Percentiles rank a stretch among this genome's conserved stretches.
Conservation (phyloP, 805 yeast genomes). For the Saturnispora besseyi region DNA sequence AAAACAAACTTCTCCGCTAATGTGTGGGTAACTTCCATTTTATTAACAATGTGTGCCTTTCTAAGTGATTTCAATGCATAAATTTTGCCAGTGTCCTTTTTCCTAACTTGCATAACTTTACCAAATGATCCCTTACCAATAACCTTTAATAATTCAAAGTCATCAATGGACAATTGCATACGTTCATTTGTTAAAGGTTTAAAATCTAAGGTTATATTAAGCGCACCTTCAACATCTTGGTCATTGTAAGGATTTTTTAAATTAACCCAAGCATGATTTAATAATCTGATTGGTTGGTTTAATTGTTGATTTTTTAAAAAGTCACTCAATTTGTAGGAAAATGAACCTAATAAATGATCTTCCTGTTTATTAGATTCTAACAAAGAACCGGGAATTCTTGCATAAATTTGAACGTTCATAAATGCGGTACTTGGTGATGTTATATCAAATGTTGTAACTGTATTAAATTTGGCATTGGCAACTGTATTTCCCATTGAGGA, state of each 20-base stretch:
- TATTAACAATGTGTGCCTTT: constrained; percentile 87
- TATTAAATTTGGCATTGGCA: constrained; percentile 73
- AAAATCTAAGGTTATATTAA: constrained; percentile 34
- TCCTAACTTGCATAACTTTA: constrained; percentile 96
- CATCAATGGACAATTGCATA: constrained; percentile 72
- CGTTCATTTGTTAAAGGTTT: constrained; percentile 27
- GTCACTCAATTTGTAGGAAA: constrained; percentile 44
- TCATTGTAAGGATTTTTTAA: constrained; percentile 28
- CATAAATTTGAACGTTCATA: constrained; percentile 69
- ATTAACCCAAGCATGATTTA: constrained; percentile 53
- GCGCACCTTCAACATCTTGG: constrained; percentile 23
- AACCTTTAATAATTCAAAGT: constrained; percentile 86
- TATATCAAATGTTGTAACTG: constrained; percentile 86
- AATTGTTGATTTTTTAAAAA: constrained; percentile 11
- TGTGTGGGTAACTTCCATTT: constrained; percentile 93
- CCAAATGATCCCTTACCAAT: constrained; percentile 98
- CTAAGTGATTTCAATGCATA: constrained; percentile 92
- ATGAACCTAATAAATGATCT: constrained; percentile 71
- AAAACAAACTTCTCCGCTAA: constrained; percentile 92
- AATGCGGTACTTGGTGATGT: constrained; percentile 37
- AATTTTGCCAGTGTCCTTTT: constrained; percentile 88
- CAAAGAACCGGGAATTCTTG: constrained; percentile 62
- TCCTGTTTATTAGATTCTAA: constrained; percentile 34
- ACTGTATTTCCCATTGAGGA: constrained; percentile 83
- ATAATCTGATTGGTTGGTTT: constrained; percentile 40